Conservation (phyloP, 2,329 filamentous ascomycete species). For the Cordyceps fumosorosea region DNA sequence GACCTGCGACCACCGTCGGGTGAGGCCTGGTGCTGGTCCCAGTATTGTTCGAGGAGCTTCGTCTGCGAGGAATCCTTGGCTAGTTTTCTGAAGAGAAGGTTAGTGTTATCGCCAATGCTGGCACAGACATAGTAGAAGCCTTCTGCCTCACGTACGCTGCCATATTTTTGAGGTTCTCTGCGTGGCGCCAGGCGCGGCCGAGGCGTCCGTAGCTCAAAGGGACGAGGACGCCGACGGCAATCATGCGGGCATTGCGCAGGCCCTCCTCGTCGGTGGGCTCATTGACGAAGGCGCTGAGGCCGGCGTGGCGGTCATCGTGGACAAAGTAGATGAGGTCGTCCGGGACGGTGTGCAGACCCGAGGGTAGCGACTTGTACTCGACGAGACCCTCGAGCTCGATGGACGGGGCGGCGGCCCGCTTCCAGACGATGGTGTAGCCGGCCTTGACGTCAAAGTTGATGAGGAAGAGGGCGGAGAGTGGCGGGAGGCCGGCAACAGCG, state of each 20-base stretch:
- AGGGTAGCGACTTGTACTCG: slow-evolving; percentile 94
- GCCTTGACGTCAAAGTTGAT: slow-evolving; percentile 91
- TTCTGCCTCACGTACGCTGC: slow-evolving; percentile 49
- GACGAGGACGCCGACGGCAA: slow-evolving; percentile 84
- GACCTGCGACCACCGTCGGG: slow-evolving; percentile 30
- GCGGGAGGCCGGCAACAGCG: slow-evolving; percentile 38
- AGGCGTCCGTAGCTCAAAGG: slow-evolving; percentile 78
- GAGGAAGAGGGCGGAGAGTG: slow-evolving; percentile 74
- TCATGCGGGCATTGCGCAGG: slow-evolving; percentile 83
- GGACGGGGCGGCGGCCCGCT: slow-evolving; percentile 59
- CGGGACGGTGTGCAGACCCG: slow-evolving; percentile 80
- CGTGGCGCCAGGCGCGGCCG: slow-evolving; percentile 85
- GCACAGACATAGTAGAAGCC: background rate
- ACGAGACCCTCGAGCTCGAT: slow-evolving; percentile 78
- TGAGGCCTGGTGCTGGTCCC: slow-evolving; percentile 48
- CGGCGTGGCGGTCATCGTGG: slow-evolving; percentile 71
- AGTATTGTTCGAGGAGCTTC: slow-evolving; percentile 68
- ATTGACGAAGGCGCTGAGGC: slow-evolving; percentile 88
- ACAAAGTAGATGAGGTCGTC: slow-evolving; percentile 93
- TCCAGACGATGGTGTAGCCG: slow-evolving; percentile 88
- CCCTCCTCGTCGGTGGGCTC: slow-evolving; percentile 67
- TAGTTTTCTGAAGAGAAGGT: slow-evolving; percentile 40
- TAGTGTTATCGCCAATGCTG: background rate
- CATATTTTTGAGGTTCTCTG: slow-evolving; percentile 65
- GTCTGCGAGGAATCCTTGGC: slow-evolving; percentile 59